phyloP scores from a whole-genome alignment of 441 rosid species.

The Breynia disticha region DNA sequence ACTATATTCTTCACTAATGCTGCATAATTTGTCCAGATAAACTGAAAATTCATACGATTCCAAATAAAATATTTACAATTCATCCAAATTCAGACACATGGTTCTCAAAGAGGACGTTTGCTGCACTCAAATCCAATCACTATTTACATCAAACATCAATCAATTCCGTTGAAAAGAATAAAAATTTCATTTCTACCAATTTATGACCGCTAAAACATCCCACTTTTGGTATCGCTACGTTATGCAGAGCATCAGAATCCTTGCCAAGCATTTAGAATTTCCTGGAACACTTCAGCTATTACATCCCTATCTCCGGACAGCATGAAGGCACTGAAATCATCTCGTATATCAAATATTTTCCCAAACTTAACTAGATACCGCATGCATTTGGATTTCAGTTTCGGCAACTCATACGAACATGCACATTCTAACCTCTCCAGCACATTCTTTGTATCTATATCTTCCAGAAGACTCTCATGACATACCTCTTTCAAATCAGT shows the following conservation, averaged over 20 bases:
- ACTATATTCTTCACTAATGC: no score
- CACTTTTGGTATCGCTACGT: neutral
- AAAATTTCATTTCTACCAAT: constrained; percentile 9
- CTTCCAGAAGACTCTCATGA: constrained; percentile 73
- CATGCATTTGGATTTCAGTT: constrained; percentile 71
- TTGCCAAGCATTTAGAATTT: constrained; percentile 77
- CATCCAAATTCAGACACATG: neutral
- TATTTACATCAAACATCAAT: constrained; percentile 35
- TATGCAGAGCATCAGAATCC: constrained; percentile 45
- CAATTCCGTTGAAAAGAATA: constrained; percentile 41
- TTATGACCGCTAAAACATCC: neutral
- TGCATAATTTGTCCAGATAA: no score
- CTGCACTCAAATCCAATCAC: no score
- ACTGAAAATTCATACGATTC: neutral
- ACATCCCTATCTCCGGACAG: constrained; percentile 70
- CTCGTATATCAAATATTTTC: constrained; percentile 72
- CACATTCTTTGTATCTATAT: constrained; percentile 69
- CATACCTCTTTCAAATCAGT: constrained; percentile 75
- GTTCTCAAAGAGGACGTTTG: no score
- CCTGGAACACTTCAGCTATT: constrained; percentile 68
- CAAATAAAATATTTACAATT: neutral
- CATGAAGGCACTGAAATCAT: constrained; percentile 62
- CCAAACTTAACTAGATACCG: constrained; percentile 84
- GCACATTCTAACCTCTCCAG: constrained; percentile 80
- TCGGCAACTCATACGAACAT: constrained; percentile 48